Percentiles rank a stretch among this genome's conserved stretches.
Evolutionary conservation across 2,329 filamentous ascomycete species (phyloP).

Genomic region (Fusarium agapanthi): DNA sequence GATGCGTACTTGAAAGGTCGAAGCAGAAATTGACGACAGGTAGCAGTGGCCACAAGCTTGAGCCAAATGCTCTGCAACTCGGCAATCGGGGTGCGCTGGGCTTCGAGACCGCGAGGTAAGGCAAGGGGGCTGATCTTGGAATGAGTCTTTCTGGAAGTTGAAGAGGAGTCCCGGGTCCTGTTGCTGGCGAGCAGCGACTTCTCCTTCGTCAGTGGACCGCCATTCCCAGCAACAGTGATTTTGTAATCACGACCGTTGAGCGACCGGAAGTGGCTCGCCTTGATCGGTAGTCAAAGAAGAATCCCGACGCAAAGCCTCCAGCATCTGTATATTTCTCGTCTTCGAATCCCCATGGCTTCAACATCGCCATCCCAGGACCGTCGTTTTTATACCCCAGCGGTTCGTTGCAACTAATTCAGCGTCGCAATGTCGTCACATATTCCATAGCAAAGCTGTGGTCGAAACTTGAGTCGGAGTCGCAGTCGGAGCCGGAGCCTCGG

Average conservation of each 20-base stretch:
- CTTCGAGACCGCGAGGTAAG: background rate
- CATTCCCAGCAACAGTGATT: background rate
- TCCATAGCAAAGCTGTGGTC: background rate
- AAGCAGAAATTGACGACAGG: background rate
- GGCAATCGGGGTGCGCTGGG: rapidly evolving
- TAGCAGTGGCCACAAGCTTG: background rate
- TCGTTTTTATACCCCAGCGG: background rate
- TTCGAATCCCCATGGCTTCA: background rate
- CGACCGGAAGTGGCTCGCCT: background rate
- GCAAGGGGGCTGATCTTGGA: rapidly evolving
- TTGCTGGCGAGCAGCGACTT: background rate
- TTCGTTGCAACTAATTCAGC: background rate
- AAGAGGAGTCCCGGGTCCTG: background rate
- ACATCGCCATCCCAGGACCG: background rate
- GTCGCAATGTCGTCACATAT: background rate
- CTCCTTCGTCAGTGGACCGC: background rate
- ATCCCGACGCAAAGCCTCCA: background rate
- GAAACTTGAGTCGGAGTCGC: rapidly evolving
- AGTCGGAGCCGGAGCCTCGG: background rate
- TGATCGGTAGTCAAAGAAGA: background rate
- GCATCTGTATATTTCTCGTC: background rate
- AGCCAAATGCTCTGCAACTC: no score
- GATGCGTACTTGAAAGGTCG: background rate
- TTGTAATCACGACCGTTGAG: background rate
- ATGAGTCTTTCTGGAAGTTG: background rate